A percentile compares a stretch with the other conserved stretches of the same genome.
These are phyloP conservation scores for Fusarium abutilonis DNA, from an alignment of 2,329 filamentous ascomycete genomes.

Conservation along the genomic window DNA sequence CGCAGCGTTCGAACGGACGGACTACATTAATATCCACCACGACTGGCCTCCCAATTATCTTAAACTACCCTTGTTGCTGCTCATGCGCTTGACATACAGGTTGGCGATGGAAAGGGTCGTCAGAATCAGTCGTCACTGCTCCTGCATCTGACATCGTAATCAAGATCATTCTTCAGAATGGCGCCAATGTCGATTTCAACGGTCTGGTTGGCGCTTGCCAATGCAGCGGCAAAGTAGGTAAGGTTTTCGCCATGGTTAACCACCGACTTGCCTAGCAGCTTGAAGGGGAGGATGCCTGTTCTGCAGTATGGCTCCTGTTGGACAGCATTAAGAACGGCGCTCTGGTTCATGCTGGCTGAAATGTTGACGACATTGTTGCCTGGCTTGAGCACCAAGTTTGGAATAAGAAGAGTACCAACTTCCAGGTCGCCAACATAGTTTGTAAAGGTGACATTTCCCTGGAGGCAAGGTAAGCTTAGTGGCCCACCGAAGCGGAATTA, in stretches of 20 bases:
- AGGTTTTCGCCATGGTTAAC: conserved; percentile 62
- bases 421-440: conserved; percentile 62
- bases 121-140: conserved; percentile 14
- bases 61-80: neutral
- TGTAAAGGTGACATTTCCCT: conserved; percentile 72
- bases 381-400: conserved; percentile 67
- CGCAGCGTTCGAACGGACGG: conserved; percentile 25
- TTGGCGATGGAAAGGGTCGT: neutral
- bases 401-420: conserved; percentile 67
- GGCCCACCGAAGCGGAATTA: neutral
- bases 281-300: conserved; percentile 63
- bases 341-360: conserved; percentile 63
- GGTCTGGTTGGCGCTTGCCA: conserved; percentile 61
- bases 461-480: conserved; percentile 11
- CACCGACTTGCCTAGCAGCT: conserved; percentile 64
- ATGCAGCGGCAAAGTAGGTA: conserved; percentile 65
- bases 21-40: neutral
- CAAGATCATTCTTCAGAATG: conserved; percentile 52
- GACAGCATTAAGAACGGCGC: conserved; percentile 54
- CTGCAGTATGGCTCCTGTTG: conserved; percentile 62
- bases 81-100: neutral
- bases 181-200: conserved; percentile 62
- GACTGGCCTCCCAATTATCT: conserved; percentile 3
- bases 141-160: conserved; percentile 43
- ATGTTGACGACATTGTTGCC: conserved; percentile 67